Evolutionary conservation across 768 basidiomycete genomes (phyloP).

Genomic region (Russula foetens): DNA sequence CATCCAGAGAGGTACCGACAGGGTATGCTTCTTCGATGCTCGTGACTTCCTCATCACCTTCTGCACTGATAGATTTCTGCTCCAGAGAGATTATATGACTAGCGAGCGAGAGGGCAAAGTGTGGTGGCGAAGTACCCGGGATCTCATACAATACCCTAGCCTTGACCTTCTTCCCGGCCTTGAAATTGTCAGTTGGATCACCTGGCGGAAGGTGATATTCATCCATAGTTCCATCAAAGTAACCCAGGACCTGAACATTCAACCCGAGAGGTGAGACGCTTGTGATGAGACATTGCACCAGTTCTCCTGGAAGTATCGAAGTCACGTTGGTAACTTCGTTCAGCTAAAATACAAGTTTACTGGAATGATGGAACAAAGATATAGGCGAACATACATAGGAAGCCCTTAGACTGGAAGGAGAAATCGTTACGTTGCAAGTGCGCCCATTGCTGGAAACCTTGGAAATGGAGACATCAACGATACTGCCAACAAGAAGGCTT

Average conservation of each 20-base stretch:
- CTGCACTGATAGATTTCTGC: slow-evolving; percentile 29
- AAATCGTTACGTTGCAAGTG: slow-evolving; percentile 60
- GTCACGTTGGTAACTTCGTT: slow-evolving; percentile 71
- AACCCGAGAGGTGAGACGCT: slow-evolving; percentile 65
- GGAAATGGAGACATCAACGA: slow-evolving; percentile 59
- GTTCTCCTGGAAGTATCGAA: slow-evolving; percentile 78
- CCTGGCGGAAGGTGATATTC: slow-evolving; percentile 59
- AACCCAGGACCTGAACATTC: slow-evolving; percentile 83
- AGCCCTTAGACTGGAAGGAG: slow-evolving; percentile 39
- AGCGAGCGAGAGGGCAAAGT: slow-evolving; percentile 72
- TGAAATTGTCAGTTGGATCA: slow-evolving; percentile 37
- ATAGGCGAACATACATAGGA: slow-evolving; percentile 41
- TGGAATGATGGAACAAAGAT: not conserved
- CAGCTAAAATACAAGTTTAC: slow-evolving; percentile 35
- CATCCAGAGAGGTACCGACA: slow-evolving; percentile 63
- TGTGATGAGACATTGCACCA: slow-evolving; percentile 79
- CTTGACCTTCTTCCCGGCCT: slow-evolving; percentile 69
- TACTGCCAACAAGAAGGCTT: slow-evolving; percentile 51
- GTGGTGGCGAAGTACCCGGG: slow-evolving; percentile 57
- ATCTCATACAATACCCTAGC: slow-evolving; percentile 80
- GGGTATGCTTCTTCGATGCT: slow-evolving; percentile 53
- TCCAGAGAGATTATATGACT: slow-evolving; percentile 60
- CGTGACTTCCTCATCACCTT: slow-evolving; percentile 19
- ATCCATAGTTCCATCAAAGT: slow-evolving; percentile 87
- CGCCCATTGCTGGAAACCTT: slow-evolving; percentile 71